Conservation (phyloP, 2,329 filamentous ascomycete species). For the Lachnellula cervina region DNA sequence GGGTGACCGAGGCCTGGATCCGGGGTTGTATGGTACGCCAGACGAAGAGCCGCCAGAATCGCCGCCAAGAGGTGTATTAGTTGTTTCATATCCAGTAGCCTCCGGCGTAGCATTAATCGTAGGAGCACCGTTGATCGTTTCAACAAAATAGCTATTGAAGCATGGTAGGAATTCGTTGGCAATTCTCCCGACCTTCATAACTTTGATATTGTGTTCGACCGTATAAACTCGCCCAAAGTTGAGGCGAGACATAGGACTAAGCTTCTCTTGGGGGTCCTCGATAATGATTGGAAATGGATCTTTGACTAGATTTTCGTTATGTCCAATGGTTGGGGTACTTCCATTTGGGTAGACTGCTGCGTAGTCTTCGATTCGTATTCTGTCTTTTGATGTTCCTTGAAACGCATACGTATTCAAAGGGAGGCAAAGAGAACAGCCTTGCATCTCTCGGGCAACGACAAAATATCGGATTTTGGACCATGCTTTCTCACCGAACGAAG, state of each 20-base stretch:
- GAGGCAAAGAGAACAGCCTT: constrained; percentile 12
- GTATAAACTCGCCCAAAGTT: constrained; percentile 14
- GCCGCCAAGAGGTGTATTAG: too few species aligned
- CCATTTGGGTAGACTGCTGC: constrained; percentile 8
- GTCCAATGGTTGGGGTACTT: not conserved
- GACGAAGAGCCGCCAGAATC: too few species aligned
- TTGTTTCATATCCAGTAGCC: too few species aligned
- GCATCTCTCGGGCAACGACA: constrained; percentile 10
- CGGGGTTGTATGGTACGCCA: too few species aligned
- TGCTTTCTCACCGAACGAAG: not conserved
- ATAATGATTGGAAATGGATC: constrained; percentile 8
- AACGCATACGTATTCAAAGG: constrained; percentile 16
- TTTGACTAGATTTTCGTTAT: not conserved
- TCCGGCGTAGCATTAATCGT: not conserved
- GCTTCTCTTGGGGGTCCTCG: constrained; percentile 1
- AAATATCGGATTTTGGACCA: constrained; percentile 11
- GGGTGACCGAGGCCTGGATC: too few species aligned
- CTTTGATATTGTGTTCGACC: constrained; percentile 16
- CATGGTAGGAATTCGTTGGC: not conserved
- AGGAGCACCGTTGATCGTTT: not conserved
- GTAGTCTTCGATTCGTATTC: constrained; percentile 8
- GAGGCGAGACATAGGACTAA: constrained; percentile 10
- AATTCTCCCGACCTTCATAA: constrained; percentile 12
- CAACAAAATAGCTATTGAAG: not conserved
- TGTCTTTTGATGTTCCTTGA: constrained; percentile 10